Conservation (phyloP, 169 alveolate species). For the Besnoitia besnoiti region DNA sequence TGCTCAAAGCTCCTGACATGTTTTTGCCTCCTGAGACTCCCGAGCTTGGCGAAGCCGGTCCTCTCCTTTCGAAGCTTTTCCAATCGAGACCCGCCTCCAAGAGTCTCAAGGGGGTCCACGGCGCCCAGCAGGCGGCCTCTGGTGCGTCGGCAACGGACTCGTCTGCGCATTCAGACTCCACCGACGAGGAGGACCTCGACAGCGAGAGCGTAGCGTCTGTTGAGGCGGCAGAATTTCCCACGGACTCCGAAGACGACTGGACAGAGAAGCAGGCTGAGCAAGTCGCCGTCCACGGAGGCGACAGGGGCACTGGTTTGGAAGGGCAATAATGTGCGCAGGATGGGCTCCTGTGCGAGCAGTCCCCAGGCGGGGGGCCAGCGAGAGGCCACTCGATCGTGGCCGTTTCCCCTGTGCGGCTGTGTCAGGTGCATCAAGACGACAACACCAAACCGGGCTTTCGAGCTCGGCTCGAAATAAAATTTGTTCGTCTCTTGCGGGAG, state of each 20-base stretch:
- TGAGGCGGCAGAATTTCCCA: not conserved
- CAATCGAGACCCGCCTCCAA: no score
- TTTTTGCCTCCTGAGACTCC: not conserved
- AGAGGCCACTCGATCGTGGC: no score
- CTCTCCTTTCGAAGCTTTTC: not conserved
- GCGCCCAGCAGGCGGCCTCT: no score
- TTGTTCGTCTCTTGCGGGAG: no score
- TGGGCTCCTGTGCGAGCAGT: no score
- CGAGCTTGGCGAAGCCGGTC: not conserved
- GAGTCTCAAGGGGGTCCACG: no score
- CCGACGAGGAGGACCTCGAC: not conserved
- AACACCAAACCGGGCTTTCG: no score
- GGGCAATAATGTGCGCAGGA: not conserved
- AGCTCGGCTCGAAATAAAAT: no score
- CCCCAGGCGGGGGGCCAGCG: no score
- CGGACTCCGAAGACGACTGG: not conserved
- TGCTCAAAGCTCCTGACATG: not conserved
- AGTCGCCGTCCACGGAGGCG: not conserved
- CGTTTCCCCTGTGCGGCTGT: no score
- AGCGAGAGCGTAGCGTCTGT: not conserved
- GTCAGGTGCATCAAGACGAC: no score
- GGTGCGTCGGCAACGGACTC: no score
- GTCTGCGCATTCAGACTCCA: not conserved
- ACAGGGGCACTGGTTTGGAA: not conserved
- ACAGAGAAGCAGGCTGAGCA: not conserved